A percentile compares a stretch with the other conserved stretches of the same genome.
These are phyloP conservation scores for Syncephalastrum sp. DNA, from an alignment of 371 early-diverging fungal genomes.

Conservation along the genomic window DNA sequence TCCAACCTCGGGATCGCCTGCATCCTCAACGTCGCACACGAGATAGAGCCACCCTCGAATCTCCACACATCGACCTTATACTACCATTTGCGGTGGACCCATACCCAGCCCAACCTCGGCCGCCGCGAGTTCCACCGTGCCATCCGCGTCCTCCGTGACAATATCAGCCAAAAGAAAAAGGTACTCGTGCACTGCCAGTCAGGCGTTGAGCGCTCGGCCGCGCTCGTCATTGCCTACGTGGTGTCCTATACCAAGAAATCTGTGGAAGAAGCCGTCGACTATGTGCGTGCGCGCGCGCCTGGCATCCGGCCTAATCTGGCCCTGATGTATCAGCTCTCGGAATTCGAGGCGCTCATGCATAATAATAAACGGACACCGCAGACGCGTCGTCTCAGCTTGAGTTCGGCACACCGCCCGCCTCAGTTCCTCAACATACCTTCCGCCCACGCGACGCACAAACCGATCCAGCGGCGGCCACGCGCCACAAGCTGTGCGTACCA, in stretches of 20 bases:
- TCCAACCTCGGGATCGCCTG: constrained; percentile 42
- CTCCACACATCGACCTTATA: constrained; percentile 11
- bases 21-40: constrained; percentile 76
- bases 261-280: constrained; percentile 19
- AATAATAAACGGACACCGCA: too few species aligned
- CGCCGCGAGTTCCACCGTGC: constrained; percentile 24
- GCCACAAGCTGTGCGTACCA: too few species aligned
- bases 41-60: constrained; percentile 33
- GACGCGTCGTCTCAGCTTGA: too few species aligned
- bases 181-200: constrained; percentile 29
- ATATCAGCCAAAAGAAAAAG: constrained; percentile 3
- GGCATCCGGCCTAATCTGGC: constrained; percentile 34
- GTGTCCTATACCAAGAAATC: constrained; percentile 16
- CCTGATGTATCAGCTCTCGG: constrained; percentile 31
- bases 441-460: too few species aligned
- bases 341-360: constrained; percentile 19
- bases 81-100: constrained; percentile 37
- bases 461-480: too few species aligned
- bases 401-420: too few species aligned
- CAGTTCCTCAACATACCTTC: too few species aligned
- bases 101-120: constrained; percentile 25
- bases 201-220: constrained; percentile 36
- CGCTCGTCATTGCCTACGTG: constrained; percentile 29
- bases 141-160: constrained; percentile 14
- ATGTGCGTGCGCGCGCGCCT: constrained; percentile 28